Base-by-base conservation (phyloP, 2,329 filamentous ascomycete genomes). In the Fusarium mangiferae region DNA sequence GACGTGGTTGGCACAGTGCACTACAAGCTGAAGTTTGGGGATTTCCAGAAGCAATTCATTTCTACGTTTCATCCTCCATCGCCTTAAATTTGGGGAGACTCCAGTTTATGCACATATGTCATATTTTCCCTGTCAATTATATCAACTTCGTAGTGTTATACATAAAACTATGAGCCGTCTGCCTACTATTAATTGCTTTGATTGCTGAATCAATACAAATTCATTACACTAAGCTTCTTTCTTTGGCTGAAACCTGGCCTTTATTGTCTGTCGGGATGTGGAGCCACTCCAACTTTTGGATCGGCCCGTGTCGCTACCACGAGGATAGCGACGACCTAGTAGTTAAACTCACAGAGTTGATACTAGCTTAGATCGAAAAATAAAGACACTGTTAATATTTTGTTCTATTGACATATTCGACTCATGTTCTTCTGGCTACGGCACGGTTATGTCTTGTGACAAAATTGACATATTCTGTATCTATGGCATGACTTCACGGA, bases 41-140 rank as follows among this genome's bases (percentile, higher is more conserved):
- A 38, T 22, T 54, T 54, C 10, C n/a, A 38, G 33, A 38, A 38
- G 20, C 18, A 54, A 12, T 54, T 38, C 4, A 54, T 54, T 26
- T 22, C 24, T 15, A 54, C 33, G 6, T 22, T 54, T 7, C 15
- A 38, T 22, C 51, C 51, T 22, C 51, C 51, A 5, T 28, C 18
- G 24, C 20, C 13, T 4, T 28, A 17, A 4, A 38, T 12, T 26
- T 52, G 22, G 26, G 18, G 11, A 5, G 3, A 5, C 0, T 10
- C 3, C 11, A 11, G 3, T 46, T 15, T 15, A 0, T 3, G 7
- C 15, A 7, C 10, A 7, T 22, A 15, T 11, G 15, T 3, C 0
- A 13, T 11, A 46, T 20, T 6, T 5, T 11, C 15, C 3, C 15
- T 28, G 26, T 5, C 7, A 3, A 5, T 46, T n/a, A 4, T 30